Evolutionary conservation across 257 asterid species (phyloP).

Genomic region (Gentiana dahurica): DNA sequence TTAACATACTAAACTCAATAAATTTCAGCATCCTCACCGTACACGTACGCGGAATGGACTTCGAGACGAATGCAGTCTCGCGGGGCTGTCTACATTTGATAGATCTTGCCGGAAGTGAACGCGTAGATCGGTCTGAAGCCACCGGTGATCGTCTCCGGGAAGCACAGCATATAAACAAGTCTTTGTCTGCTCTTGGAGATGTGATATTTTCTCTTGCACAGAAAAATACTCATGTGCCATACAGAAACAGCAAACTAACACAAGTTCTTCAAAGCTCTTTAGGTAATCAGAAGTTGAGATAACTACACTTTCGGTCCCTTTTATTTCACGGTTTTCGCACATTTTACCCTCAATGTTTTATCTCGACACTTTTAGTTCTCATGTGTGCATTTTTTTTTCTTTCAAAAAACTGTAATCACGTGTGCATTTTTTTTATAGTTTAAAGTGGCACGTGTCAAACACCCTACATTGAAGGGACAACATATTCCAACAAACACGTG

Average conservation of each 20-base stretch:
- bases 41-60: conserved; percentile 81
- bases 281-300: conserved; percentile 30
- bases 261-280: conserved; percentile 97
- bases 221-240: conserved; percentile 86
- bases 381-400: background rate
- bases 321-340: no score
- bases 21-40: conserved; percentile 74
- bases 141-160: conserved; percentile 90
- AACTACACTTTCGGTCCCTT: no score
- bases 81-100: conserved; percentile 95
- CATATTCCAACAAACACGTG: no score
- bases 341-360: conserved; percentile 4
- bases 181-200: conserved; percentile 94
- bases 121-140: conserved; percentile 90
- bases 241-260: conserved; percentile 89
- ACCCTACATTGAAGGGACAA: no score
- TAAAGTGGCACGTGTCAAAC: no score
- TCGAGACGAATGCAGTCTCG: conserved; percentile 63
- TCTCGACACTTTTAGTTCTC: background rate
- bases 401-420: no score
- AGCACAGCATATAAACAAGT: conserved; percentile 94
- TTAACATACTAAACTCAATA: background rate
- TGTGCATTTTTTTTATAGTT: no score
- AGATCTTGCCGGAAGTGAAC: conserved; percentile 98
- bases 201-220: conserved; percentile 92